These are phyloP conservation scores for Bodo saltans DNA, from an alignment of 78 protist species.

Conservation along the genomic window DNA sequence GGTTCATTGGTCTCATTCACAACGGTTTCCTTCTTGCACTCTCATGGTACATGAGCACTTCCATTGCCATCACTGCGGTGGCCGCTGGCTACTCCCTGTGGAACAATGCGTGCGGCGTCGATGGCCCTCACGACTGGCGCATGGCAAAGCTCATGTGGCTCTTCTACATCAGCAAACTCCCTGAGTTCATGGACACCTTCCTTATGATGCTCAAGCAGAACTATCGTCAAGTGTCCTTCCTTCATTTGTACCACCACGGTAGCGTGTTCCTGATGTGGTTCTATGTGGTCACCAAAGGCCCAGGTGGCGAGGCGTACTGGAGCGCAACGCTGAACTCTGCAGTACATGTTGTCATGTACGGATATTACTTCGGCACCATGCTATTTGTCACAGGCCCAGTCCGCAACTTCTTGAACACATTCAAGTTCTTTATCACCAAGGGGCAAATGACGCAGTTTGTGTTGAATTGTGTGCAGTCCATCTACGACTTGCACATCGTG, in stretches of 20 bases:
- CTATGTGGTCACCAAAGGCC: background rate
- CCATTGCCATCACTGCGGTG: background rate
- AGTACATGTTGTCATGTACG: slow-evolving; percentile 70
- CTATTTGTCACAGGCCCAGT: slow-evolving; percentile 30
- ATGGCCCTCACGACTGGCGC: background rate
- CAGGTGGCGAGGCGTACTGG: slow-evolving; percentile 33
- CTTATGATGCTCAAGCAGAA: slow-evolving; percentile 9
- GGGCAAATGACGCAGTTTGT: slow-evolving; percentile 58
- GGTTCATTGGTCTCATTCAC: background rate
- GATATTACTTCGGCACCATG: slow-evolving; percentile 46
- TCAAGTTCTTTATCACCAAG: slow-evolving; percentile 42
- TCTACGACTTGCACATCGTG: background rate
- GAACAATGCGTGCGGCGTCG: slow-evolving; percentile 1
- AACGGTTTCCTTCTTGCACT: background rate
- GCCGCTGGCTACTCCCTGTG: background rate
- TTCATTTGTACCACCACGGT: slow-evolving; percentile 30
- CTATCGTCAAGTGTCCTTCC: slow-evolving; percentile 15
- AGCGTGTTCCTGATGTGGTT: slow-evolving; percentile 22
- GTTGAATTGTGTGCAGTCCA: slow-evolving; percentile 30
- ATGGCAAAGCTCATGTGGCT: slow-evolving; percentile 4
- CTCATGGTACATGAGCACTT: background rate
- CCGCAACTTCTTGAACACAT: background rate
- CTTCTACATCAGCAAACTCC: slow-evolving; percentile 26
- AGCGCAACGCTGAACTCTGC: slow-evolving; percentile 31
- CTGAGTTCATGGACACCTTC: slow-evolving; percentile 33